Conservation (phyloP, 1,139 yeast species). For the Meyerozyma athensensis region DNA sequence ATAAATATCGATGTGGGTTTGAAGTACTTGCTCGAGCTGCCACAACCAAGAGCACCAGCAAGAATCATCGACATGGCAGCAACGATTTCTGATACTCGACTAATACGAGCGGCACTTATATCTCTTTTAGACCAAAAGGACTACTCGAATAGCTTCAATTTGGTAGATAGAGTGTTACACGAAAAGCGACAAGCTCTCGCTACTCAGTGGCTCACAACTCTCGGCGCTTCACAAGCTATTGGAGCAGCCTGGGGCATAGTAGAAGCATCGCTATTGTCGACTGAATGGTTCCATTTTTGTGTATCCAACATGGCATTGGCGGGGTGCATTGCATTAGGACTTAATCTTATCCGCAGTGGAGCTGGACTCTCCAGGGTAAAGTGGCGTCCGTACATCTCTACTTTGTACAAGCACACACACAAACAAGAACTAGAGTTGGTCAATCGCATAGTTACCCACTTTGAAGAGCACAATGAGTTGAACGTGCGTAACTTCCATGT, state of each 20-base stretch:
- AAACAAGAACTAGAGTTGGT: conserved; percentile 26
- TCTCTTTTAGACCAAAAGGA: conserved; percentile 27
- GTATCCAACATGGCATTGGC: background rate
- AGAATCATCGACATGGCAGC: conserved; percentile 16
- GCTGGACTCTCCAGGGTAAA: conserved; percentile 16
- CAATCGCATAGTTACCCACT: conserved; percentile 31
- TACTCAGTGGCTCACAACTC: background rate
- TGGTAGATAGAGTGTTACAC: conserved; percentile 19
- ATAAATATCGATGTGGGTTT: conserved; percentile 12
- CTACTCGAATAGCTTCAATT: conserved; percentile 28
- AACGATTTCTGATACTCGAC: conserved; percentile 7
- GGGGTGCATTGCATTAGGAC: background rate
- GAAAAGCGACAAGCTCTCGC: background rate
- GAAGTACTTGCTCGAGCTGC: conserved; percentile 19
- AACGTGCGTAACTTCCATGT: conserved; percentile 36
- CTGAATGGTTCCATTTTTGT: background rate
- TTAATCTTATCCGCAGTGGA: background rate
- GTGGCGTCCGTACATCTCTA: conserved; percentile 31
- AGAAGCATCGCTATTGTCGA: background rate
- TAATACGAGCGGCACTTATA: conserved; percentile 17
- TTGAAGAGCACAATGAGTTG: conserved; percentile 38
- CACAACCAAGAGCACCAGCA: conserved; percentile 19
- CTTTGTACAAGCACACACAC: conserved; percentile 20
- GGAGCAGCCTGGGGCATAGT: background rate
- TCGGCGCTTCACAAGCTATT: background rate